Base-by-base conservation (phyloP, 176 grass and related monocot species). In the Typha latifolia region DNA sequence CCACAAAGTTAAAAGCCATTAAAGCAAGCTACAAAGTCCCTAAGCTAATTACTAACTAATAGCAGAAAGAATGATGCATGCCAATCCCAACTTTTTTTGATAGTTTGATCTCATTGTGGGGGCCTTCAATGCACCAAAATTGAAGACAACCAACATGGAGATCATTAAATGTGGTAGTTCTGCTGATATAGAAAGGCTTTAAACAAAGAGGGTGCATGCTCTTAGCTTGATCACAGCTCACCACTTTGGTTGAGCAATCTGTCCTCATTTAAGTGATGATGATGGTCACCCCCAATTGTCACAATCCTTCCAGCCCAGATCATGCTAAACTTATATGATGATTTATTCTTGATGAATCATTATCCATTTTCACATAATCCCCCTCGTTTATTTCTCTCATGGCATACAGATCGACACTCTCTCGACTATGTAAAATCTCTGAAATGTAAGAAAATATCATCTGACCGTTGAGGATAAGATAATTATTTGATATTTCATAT, bases 161-260 rank as follows among this genome's bases (percentile, higher is more conserved):
- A 19, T 59, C 53, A 59, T 19, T 59, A 59, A 59, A 22, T 59
- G n/a, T 59, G 53, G 53, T 59, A 59, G 18, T 59, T 3, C n/a
- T 20, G 20, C 53, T 21, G 16, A 59, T 19, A 57, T 57, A 19
- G 15, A 21, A 57, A 57, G 53, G 12, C 14, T 57, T 57, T 57
- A 57, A 18, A 57, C n/a, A 57, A 10, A 57, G 3, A 57, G 20
- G 18, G 3, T 3, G n/a, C n/a, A n/a, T n/a, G 8, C 18, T 12
- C n/a, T 19, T n/a, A 19, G n/a, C 13, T 59, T 59, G 18, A 59
- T 59, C 53, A 59, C 53, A 59, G 53, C 53, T 59, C 53, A 59
- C 53, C 16, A 16, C 7, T 22, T 11, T 59, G 16, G 20, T 59
- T 43, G 37, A 9, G 37, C 37, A 43, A 43, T 43, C 37, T 43